Evolutionary conservation across 139 green algal species (phyloP).

Genomic region (Chlorella sp.): DNA sequence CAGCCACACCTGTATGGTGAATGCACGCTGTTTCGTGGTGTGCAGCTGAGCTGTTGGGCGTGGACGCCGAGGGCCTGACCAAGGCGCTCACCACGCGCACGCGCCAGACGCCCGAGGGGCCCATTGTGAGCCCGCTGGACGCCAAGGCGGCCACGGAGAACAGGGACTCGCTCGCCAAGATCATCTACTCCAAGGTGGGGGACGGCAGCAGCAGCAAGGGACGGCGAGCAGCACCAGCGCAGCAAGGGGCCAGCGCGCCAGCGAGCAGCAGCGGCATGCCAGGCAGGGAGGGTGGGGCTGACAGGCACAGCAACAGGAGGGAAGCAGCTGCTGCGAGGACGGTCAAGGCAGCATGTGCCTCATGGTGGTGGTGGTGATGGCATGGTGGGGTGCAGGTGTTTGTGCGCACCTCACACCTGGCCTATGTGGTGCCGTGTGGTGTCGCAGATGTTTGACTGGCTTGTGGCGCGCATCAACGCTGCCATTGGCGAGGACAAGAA

Average conservation of each 20-base stretch:
- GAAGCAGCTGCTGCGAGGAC: too few species aligned
- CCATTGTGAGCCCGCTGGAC: constrained; percentile 85
- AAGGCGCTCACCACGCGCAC: constrained; percentile 88
- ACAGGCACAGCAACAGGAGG: too few species aligned
- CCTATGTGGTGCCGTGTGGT: too few species aligned
- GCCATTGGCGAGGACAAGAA: constrained; percentile 55
- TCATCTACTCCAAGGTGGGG: constrained; percentile 73
- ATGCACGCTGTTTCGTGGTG: too few species aligned
- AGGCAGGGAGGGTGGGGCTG: too few species aligned
- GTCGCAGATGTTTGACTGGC: constrained; percentile 93
- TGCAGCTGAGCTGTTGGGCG: constrained; percentile 69
- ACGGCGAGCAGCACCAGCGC: too few species aligned
- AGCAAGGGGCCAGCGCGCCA: too few species aligned
- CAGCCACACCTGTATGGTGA: not conserved
- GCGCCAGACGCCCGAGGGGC: constrained; percentile 79
- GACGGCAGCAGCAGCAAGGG: too few species aligned
- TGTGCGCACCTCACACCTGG: too few species aligned
- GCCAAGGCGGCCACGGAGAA: constrained; percentile 75
- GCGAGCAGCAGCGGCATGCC: too few species aligned
- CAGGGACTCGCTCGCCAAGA: constrained; percentile 93
- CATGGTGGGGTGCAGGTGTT: not conserved
- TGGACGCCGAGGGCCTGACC: constrained; percentile 60
- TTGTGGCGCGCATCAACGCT: constrained; percentile 69
- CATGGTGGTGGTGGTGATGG: not conserved
- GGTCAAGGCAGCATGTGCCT: not conserved